Base-by-base conservation (phyloP, 805 yeast species). In the Myxozyma geophila region DNA sequence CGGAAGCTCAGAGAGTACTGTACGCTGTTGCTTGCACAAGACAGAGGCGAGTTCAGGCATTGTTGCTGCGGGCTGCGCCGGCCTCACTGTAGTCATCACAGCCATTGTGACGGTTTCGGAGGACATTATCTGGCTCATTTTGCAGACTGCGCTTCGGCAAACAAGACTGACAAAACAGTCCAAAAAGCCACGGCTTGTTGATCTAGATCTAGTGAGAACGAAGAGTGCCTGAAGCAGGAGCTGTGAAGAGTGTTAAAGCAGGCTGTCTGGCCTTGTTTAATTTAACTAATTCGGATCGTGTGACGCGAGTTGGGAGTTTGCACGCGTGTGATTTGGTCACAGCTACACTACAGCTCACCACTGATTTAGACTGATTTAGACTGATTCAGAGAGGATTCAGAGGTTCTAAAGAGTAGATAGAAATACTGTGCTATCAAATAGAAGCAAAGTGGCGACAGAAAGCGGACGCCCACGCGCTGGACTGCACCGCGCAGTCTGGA, bases 241-340 rank as follows among this genome's bases (percentile, higher is more conserved):
- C 51, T 21, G 33, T n/a, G 17, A n/a, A n/a, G 15, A 19, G 47
- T 12, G 4, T 7, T 19, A 43, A 19, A 19, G 21, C 21, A 17
- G 47, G 21, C 21, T 43, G 13, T 47, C 23, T 10, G 53, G 3
- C 53, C 40, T 35, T 49, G 37, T 28, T 49, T 49, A 35, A 28
- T 35, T 28, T 28, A 19, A 28, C n/a, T 28, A 19, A 28, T 19
- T 39, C 53, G 33, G 53, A 49, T 49, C 53, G 53, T 49, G 53
- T 49, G 53, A 49, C 53, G 41, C 53, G 40, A 35, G 53, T 49
- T 49, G 53, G 53, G 53, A 33, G 37, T 49, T 49, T 23, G 50
- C 2, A 43, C 19, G 7, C 21, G 21, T 8, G n/a, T 19, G 10
- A 19, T 9, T 13, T 19, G 15, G 47, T 43, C 21, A 43, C 47